phyloP scores from a whole-genome alignment of 805 yeast species.

The Suhomyces vadensis region DNA sequence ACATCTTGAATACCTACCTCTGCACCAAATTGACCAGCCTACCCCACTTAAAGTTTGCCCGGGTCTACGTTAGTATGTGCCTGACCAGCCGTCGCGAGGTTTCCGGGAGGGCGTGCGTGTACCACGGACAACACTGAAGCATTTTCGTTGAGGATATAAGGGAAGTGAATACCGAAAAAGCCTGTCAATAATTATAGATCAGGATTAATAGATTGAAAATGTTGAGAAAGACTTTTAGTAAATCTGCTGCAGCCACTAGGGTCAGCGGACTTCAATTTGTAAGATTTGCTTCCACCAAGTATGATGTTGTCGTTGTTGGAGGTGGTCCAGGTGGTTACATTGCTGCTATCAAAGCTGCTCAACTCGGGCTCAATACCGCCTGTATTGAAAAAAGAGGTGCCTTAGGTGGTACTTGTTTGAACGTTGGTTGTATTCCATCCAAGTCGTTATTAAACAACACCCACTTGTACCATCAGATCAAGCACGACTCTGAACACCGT shows the following conservation, averaged over 20 bases:
- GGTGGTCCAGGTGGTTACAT: constrained; percentile 99
- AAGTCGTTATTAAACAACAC: constrained; percentile 94
- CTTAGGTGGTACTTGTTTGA: constrained; percentile 97
- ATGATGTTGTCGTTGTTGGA: constrained; percentile 93
- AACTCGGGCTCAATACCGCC: constrained; percentile 89
- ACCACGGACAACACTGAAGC: constrained; percentile 12
- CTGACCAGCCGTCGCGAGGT: background rate
- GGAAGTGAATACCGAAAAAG: background rate
- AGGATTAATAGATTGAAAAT: constrained; percentile 6
- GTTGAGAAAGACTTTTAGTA: constrained; percentile 17
- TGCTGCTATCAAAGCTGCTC: constrained; percentile 99
- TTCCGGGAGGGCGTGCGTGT: constrained; percentile 7
- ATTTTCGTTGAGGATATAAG: constrained; percentile 7
- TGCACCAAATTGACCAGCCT: background rate
- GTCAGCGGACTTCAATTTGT: constrained; percentile 32
- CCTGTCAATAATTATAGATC: background rate
- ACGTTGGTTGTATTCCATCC: constrained; percentile 99
- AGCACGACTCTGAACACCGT: constrained; percentile 78
- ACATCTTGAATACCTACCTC: background rate
- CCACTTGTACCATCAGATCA: constrained; percentile 84
- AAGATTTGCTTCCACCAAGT: constrained; percentile 49
- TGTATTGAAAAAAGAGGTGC: constrained; percentile 96
- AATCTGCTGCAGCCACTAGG: constrained; percentile 7
- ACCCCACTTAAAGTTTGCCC: background rate
- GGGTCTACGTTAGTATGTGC: background rate